Evolutionary conservation across 768 basidiomycete genomes (phyloP), one percentile per base, ranked within the genome.

Genomic region (Coprinellus aureogranulatus): DNA sequence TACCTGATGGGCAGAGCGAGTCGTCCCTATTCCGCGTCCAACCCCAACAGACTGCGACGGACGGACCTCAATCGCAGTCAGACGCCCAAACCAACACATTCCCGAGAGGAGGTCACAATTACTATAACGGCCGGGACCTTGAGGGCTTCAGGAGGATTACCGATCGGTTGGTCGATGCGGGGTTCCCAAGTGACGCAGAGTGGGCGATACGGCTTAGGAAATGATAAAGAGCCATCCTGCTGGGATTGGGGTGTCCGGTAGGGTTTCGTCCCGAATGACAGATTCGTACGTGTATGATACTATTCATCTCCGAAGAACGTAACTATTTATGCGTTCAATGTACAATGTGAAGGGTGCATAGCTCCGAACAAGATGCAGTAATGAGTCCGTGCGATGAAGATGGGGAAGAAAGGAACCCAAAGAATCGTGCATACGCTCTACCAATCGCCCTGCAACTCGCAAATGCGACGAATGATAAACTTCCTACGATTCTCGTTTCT

Each of bases 111-210:
- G 84, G 85, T 2, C 84, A 87, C 65, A 84, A 84, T 60, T 87
- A 86, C 65, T 85, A 85, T 65, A 81, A 78, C 56, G 74, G 75
- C 18, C 72, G 82, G 25, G 80, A 85, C 63, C 71, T 82, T 65
- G 83, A 86, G 62, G 71, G 70, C 8, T 28, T 49, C 26, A 49
- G 48, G 48, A 20, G 27, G 26, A 49, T 16, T 20, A 28, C 28
- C 18, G 48, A 49, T 12, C 26, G 27, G 22, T 26, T 49, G 6
- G 14, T 28, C 26, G 48, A 25, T 18, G 48, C 48, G 26, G 28
- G 28, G 3, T 49, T 49, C 22, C 48, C 48, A 16, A 28, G n/a
- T 8, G 20, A 44, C 16, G 14, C 23, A 22, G 22, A 28, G 6
- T 49, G 48, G 48, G 14, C 18, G 28, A 14, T 3, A 16, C 23